Evolutionary conservation across 129 eudicot species (phyloP).

Genomic region (Ambrosia artemisiifolia): DNA sequence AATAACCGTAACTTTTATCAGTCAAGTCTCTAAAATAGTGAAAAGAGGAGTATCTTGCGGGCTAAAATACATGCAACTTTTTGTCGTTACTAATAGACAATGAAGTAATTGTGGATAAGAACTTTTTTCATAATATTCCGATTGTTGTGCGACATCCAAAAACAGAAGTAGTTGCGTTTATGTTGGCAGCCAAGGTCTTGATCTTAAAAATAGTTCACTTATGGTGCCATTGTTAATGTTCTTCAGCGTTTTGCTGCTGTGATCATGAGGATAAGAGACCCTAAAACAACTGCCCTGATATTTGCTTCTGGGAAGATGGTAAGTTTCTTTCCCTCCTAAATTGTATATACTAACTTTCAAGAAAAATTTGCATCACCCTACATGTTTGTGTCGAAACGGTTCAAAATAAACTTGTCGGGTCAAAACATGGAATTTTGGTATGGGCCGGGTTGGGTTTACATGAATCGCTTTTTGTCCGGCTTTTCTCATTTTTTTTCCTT

Average conservation of each 20-base stretch:
- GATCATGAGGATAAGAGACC: constrained; percentile 93
- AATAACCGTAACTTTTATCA: neutral
- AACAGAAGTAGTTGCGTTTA: neutral
- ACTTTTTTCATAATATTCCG: neutral
- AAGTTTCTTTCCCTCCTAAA: constrained; percentile 17
- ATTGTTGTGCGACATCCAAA: neutral
- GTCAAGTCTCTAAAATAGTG: neutral
- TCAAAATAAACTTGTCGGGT: neutral
- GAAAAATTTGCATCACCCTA: neutral
- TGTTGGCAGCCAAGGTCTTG: neutral
- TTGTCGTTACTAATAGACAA: neutral
- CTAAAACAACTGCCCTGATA: constrained; percentile 84
- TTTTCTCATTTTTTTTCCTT: neutral
- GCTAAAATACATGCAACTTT: neutral
- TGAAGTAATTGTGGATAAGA: neutral
- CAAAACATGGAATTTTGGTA: neutral
- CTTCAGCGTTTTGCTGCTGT: constrained; percentile 97
- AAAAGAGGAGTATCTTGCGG: constrained; percentile 2
- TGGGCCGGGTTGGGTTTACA: neutral
- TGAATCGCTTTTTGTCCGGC: neutral
- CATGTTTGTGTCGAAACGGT: neutral
- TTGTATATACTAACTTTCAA: neutral
- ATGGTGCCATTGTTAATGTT: neutral
- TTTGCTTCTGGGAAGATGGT: constrained; percentile 98
- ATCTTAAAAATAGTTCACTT: neutral